Conservation (phyloP, 2,329 filamentous ascomycete species). For the Cercospora berteroae region DNA sequence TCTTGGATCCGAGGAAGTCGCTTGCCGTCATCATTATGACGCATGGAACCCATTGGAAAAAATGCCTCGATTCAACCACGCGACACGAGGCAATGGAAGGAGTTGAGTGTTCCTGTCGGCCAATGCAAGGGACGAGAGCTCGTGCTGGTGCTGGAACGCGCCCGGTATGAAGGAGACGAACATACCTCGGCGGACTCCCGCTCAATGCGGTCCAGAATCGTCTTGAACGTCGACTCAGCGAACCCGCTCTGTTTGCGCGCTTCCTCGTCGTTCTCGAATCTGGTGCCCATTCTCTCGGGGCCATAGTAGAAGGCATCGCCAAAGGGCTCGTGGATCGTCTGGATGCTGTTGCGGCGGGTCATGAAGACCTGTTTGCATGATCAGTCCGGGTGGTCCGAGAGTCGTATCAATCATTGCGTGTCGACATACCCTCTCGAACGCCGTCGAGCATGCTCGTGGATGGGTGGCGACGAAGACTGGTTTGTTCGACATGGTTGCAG, state of each 20-base stretch:
- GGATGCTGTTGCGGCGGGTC: conserved; percentile 78
- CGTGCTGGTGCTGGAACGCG: conserved; percentile 3
- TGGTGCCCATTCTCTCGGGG: conserved; percentile 76
- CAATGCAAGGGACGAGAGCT: neutral
- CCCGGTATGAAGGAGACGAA: conserved; percentile 12
- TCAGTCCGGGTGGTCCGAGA: conserved; percentile 11
- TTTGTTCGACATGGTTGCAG: conserved; percentile 63
- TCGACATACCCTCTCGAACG: conserved; percentile 80
- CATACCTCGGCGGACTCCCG: conserved; percentile 69
- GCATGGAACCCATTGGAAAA: neutral
- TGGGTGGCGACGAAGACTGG: conserved; percentile 93
- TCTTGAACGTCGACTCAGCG: conserved; percentile 66
- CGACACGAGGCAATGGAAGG: neutral
- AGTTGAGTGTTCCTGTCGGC: neutral
- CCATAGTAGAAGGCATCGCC: conserved; percentile 96
- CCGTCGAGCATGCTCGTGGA: conserved; percentile 91
- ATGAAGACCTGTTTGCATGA: conserved; percentile 76
- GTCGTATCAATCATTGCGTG: neutral
- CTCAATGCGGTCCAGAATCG: conserved; percentile 74
- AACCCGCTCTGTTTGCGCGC: conserved; percentile 61
- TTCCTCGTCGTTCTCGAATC: conserved; percentile 70
- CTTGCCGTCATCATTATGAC: neutral
- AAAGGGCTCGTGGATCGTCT: conserved; percentile 92
- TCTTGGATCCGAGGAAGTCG: neutral
- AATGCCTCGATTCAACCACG: neutral